These are phyloP conservation scores for Chrysochromulina parva DNA, from an alignment of 78 protist species.

Conservation along the genomic window DNA sequence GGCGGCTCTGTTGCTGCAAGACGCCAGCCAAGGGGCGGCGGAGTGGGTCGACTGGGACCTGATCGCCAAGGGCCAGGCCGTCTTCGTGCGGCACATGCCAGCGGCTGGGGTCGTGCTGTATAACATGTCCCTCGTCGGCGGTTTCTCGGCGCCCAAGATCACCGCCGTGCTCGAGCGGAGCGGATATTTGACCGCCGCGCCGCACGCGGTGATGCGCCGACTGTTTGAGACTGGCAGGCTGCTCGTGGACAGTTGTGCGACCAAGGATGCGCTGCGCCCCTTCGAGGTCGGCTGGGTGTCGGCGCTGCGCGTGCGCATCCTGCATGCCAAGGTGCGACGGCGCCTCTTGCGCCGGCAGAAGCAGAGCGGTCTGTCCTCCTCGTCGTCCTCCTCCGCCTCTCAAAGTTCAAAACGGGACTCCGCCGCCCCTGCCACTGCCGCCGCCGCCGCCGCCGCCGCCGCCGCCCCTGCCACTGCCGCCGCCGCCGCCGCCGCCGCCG, in stretches of 20 bases:
- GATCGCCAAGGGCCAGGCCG: neutral
- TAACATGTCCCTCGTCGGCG: slow-evolving; percentile 23
- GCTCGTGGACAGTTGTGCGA: neutral
- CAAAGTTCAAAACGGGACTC: too few species aligned
- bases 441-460: too few species aligned
- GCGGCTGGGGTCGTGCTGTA: neutral
- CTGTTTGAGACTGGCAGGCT: slow-evolving; percentile 3
- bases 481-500: too few species aligned
- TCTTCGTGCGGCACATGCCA: neutral
- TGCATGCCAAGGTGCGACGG: slow-evolving; percentile 27
- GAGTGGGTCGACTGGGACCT: slow-evolving; percentile 22
- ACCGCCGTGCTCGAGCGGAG: neutral
- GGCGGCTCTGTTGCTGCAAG: too few species aligned
- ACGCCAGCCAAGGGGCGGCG: neutral
- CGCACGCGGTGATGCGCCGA: neutral
- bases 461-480: too few species aligned
- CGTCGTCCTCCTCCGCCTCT: too few species aligned
- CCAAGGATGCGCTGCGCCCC: neutral
- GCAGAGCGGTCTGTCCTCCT: too few species aligned
- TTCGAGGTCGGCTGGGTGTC: neutral
- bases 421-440: too few species aligned
- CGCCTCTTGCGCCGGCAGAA: neutral
- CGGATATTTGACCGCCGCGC: neutral
- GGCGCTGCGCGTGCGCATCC: slow-evolving; percentile 20
- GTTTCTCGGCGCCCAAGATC: slow-evolving; percentile 29